These are phyloP conservation scores for Pyricularia sp. DNA, from an alignment of 2,329 filamentous ascomycete species.

Conservation along the genomic window DNA sequence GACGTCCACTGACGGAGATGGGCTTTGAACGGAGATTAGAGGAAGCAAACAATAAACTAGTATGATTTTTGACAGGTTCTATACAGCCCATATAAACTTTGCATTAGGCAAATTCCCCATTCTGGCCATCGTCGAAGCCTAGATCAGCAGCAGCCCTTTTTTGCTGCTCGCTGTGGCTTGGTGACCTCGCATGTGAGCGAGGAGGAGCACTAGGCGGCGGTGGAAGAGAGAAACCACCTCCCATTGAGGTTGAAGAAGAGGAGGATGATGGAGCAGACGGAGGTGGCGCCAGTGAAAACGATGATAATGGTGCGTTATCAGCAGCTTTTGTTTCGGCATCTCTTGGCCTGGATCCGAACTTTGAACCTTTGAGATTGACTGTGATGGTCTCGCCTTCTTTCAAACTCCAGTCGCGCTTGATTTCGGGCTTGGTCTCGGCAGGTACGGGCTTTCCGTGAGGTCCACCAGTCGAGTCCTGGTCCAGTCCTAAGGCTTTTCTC, in stretches of 20 bases:
- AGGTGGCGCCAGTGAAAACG: slow-evolving; percentile 66
- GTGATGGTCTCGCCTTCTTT: slow-evolving; percentile 87
- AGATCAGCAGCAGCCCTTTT: slow-evolving; percentile 41
- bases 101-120: slow-evolving; percentile 61
- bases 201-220: slow-evolving; percentile 49
- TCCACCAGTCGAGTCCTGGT: slow-evolving; percentile 34
- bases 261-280: slow-evolving; percentile 26
- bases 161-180: slow-evolving; percentile 37
- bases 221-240: slow-evolving; percentile 33
- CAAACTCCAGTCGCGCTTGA: slow-evolving; percentile 66
- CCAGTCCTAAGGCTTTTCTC: slow-evolving; percentile 53
- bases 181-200: slow-evolving; percentile 31
- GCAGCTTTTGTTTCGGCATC: slow-evolving; percentile 7
- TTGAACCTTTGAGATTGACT: slow-evolving; percentile 53
- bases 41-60: neutral
- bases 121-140: slow-evolving; percentile 78
- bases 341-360: slow-evolving; percentile 34
- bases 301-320: slow-evolving; percentile 25
- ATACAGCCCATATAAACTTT: neutral
- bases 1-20: neutral
- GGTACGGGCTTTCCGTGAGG: neutral
- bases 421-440: slow-evolving; percentile 26
- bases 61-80: neutral
- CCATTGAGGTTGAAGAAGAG: neutral
- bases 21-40: neutral